These are phyloP conservation scores for Hyphopichia homilentoma DNA, from an alignment of 805 yeast genomes.

Conservation along the genomic window DNA sequence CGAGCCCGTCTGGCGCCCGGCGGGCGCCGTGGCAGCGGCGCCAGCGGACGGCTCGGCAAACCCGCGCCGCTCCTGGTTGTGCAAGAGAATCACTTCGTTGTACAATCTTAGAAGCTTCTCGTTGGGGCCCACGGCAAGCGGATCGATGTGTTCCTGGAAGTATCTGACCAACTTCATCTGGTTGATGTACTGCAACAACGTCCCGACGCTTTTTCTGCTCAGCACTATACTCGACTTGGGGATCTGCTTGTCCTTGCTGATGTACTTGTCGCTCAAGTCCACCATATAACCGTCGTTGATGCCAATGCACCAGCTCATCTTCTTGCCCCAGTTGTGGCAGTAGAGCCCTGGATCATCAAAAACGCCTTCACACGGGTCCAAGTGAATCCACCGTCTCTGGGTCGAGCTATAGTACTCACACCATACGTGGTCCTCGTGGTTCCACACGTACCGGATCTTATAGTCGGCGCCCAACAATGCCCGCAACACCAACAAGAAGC, in stretches of 20 bases:
- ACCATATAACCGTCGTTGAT: conserved; percentile 55
- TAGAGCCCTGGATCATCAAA: conserved; percentile 79
- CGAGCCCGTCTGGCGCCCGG: conserved; percentile 70
- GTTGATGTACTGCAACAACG: conserved; percentile 35
- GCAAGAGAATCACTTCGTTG: conserved; percentile 32
- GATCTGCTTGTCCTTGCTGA: conserved; percentile 27
- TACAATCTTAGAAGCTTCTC: conserved; percentile 23
- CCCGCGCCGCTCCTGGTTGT: conserved; percentile 20
- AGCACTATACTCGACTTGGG: conserved; percentile 42
- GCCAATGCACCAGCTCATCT: conserved; percentile 85
- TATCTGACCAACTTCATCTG: conserved; percentile 14
- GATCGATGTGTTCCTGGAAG: conserved; percentile 1
- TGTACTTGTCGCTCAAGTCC: conserved; percentile 72
- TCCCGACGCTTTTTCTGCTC: conserved; percentile 34
- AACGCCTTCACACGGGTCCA: conserved; percentile 84
- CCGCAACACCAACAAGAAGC: conserved; percentile 66
- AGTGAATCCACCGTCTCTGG: conserved; percentile 75
- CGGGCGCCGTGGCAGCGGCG: conserved; percentile 2
- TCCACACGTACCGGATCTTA: conserved; percentile 70
- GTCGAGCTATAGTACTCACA: conserved; percentile 73
- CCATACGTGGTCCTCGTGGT: conserved; percentile 95
- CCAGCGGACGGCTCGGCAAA: neutral
- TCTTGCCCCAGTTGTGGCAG: conserved; percentile 86
- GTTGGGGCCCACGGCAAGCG: neutral
- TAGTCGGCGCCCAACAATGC: conserved; percentile 49